Base-by-base conservation (phyloP, 2,329 filamentous ascomycete genomes). In the Remersonia thermophila region DNA sequence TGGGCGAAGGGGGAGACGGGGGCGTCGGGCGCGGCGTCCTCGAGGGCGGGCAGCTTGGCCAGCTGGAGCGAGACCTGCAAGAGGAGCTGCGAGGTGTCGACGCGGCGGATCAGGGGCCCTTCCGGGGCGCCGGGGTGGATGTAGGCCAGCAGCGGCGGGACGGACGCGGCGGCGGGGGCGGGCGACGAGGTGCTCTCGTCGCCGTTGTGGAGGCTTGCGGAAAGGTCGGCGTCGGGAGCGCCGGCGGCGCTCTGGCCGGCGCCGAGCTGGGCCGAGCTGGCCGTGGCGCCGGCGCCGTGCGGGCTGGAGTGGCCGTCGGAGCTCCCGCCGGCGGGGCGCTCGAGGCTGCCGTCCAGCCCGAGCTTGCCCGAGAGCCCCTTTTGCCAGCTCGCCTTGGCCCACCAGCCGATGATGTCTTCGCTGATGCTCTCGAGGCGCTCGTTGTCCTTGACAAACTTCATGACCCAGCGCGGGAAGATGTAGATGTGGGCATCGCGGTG, bases 331-430 rank as follows among this genome's bases (percentile, higher is more conserved):
- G 30, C 38, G 27, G 36, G 27, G 45, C 50, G 20, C 51, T 51
- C 29, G 33, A 91, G 66, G 3, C 89, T 71, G 30, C 79, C 67
- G 33, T 72, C 63, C 35, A 94, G 62, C 1, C 77, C 73, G 7
- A 96, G 67, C 57, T 93, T 95, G 35, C 81, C 74, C 1, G 73
- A 74, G 3, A 95, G 65, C 0, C 84, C 83, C 3, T 72, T 66
- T 57, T 96, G 87, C 91, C 91, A 98, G 37, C 78, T 77, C 1
- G 89, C 77, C 56, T 96, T 96, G 25, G 87, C 84, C 86, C 87
- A 94, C 82, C 84, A 94, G 6, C 87, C 86, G 12, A 96, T 66
- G 5, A 95, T 76, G 51, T 96, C 89, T 56, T 96, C 89, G 23
- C 82, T 83, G 32, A 98, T 77, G 38, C 80, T 93, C 50, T 94